These are phyloP conservation scores for Thalassiosira livingstoniorum DNA, from an alignment of 352 stramenopile genomes.

Conservation along the genomic window DNA sequence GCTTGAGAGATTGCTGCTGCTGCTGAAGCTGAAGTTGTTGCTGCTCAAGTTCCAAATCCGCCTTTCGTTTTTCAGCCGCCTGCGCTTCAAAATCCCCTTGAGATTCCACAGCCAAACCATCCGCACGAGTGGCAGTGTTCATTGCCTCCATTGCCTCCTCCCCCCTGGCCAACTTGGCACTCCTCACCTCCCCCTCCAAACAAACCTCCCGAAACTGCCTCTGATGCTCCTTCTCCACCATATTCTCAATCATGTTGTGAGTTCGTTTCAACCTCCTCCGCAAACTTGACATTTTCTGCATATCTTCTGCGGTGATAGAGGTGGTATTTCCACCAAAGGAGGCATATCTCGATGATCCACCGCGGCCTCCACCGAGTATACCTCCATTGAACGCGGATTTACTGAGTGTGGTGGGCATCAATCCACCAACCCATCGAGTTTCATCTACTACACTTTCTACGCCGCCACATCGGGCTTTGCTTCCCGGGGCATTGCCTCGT, in stretches of 20 bases:
- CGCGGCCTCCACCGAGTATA: slow-evolving; percentile 12
- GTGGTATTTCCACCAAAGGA: no score
- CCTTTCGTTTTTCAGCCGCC: not conserved
- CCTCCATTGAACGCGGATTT: slow-evolving; percentile 38
- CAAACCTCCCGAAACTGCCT: slow-evolving; percentile 51
- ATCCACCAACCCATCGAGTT: slow-evolving; percentile 65
- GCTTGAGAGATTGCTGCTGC: not conserved
- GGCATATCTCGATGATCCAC: not conserved
- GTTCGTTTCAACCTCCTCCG: slow-evolving; percentile 57
- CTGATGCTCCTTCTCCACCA: slow-evolving; percentile 68
- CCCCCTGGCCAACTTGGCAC: slow-evolving; percentile 25
- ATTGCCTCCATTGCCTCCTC: not conserved
- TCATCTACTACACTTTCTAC: slow-evolving; percentile 59
- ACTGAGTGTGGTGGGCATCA: slow-evolving; percentile 71
- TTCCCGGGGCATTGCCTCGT: slow-evolving; percentile 27
- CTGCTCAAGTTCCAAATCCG: slow-evolving; percentile 2
- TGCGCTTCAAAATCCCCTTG: not conserved
- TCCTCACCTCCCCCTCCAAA: slow-evolving; percentile 40
- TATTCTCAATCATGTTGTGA: slow-evolving; percentile 68
- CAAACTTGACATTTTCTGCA: slow-evolving; percentile 20
- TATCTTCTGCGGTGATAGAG: slow-evolving; percentile 22
- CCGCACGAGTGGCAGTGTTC: slow-evolving; percentile 46
- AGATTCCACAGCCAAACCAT: not conserved
- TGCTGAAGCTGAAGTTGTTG: not conserved
- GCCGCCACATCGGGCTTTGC: slow-evolving; percentile 55